Conservation (phyloP, 371 early-diverging fungal species). For the Cokeromyces recurvatus region DNA sequence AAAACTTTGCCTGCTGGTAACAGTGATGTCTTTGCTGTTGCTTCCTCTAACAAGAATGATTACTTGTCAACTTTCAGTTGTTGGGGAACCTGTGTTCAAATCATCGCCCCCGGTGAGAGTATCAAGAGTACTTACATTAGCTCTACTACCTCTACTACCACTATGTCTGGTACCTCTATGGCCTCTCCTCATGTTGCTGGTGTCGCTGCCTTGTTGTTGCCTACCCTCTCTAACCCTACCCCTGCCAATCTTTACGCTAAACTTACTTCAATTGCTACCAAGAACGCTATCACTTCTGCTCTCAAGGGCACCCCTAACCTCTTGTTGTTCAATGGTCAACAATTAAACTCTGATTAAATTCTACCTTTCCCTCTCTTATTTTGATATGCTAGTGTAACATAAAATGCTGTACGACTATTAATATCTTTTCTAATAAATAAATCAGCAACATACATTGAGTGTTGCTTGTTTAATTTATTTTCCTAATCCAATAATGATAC, state of each 20-base stretch:
- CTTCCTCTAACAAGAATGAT: constrained; percentile 52
- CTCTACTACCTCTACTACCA: constrained; percentile 27
- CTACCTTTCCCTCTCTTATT: too few relatives aligned
- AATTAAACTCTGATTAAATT: constrained; percentile 4
- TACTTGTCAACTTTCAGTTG: constrained; percentile 43
- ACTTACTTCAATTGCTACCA: constrained; percentile 15
- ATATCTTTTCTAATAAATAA: too few relatives aligned
- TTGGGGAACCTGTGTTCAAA: constrained; percentile 58
- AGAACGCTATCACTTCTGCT: background rate
- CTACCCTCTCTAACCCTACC: constrained; percentile 11
- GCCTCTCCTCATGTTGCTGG: constrained; percentile 79
- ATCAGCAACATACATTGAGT: too few relatives aligned
- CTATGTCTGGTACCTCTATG: constrained; percentile 79
- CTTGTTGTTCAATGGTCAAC: constrained; percentile 19
- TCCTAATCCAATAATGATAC: too few relatives aligned
- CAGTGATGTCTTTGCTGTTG: constrained; percentile 63
- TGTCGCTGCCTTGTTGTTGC: constrained; percentile 53
- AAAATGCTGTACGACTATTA: too few relatives aligned
- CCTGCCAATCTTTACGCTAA: constrained; percentile 25
- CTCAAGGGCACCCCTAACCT: constrained; percentile 1
- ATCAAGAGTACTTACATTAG: constrained; percentile 38
- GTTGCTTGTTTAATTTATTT: too few relatives aligned
- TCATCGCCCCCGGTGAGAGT: constrained; percentile 54
- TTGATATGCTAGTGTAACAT: too few relatives aligned
- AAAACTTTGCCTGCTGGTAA: constrained; percentile 61